phyloP scores from a whole-genome alignment of 78 protist species.

The Anaeramoeba ignava region DNA sequence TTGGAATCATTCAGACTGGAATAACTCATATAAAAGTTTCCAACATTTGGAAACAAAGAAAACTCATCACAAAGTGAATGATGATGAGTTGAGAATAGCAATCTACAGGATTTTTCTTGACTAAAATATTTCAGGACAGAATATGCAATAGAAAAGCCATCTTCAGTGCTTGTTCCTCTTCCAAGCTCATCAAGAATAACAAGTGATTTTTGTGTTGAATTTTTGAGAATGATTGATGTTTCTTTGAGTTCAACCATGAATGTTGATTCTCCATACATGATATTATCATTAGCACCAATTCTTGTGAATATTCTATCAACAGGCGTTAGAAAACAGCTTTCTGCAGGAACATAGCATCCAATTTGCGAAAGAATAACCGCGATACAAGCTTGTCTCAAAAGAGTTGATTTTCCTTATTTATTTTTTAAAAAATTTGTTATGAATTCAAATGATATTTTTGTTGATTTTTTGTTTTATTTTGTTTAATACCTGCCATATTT shows the following conservation, averaged over 20 bases:
- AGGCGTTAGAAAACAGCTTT: slow-evolving; percentile 48
- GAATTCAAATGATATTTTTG: too few species aligned
- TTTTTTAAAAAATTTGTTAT: too few species aligned
- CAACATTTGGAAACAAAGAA: not conserved
- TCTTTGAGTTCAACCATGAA: slow-evolving; percentile 75
- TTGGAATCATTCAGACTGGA: not conserved
- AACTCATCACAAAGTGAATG: slow-evolving; percentile 67
- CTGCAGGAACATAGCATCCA: slow-evolving; percentile 87
- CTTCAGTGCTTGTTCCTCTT: slow-evolving; percentile 25
- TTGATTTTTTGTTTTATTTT: too few species aligned
- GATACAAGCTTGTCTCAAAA: slow-evolving; percentile 65
- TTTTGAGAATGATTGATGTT: not conserved
- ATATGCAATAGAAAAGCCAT: slow-evolving; percentile 46
- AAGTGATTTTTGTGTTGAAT: slow-evolving; percentile 67
- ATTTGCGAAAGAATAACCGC: slow-evolving; percentile 84
- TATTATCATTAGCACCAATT: slow-evolving; percentile 67
- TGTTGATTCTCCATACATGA: slow-evolving; percentile 80
- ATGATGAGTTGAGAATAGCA: slow-evolving; percentile 92
- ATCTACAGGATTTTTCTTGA: slow-evolving; percentile 34
- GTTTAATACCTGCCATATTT: not conserved
- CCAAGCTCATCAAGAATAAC: slow-evolving; percentile 94
- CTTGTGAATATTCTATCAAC: slow-evolving; percentile 90
- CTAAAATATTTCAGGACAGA: slow-evolving; percentile 39
- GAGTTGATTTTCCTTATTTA: slow-evolving; percentile 82
- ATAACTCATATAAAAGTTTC: slow-evolving; percentile 20